Conservation (phyloP, 306 rosid genomes). For the Rosa chinensis region DNA sequence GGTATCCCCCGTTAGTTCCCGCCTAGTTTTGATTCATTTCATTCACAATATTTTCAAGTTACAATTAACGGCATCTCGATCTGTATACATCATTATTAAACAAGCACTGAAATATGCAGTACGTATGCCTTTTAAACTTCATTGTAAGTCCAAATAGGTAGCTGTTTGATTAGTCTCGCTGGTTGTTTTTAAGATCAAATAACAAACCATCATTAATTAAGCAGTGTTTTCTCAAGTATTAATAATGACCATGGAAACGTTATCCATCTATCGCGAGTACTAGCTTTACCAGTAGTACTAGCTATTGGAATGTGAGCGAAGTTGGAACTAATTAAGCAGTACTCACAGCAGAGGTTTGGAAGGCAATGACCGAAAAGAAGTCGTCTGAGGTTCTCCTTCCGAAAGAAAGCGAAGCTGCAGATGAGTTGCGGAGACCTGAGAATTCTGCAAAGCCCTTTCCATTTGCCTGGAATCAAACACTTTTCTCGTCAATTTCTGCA, state of each 20-base stretch:
- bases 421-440: constrained; percentile 74
- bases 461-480: constrained; percentile 43
- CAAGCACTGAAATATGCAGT: neutral
- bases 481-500: constrained; percentile 9
- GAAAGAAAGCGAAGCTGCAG: constrained; percentile 52
- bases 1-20: constrained; percentile 64
- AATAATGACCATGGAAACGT: neutral
- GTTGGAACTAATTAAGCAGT: neutral
- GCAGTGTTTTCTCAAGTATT: neutral
- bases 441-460: constrained; percentile 79
- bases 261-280: neutral
- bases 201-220: neutral
- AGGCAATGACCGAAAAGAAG: constrained; percentile 62
- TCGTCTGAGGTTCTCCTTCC: constrained; percentile 71
- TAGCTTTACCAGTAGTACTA: neutral
- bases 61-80: neutral
- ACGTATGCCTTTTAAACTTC: neutral
- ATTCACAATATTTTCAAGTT: neutral
- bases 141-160: neutral
- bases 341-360: constrained; percentile 93
- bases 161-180: neutral
- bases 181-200: neutral
- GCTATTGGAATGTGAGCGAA: neutral
- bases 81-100: neutral
- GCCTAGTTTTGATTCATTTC: constrained; percentile 30